Conservation (phyloP, 2,329 filamentous ascomycete species). For the Nakataea oryzae region DNA sequence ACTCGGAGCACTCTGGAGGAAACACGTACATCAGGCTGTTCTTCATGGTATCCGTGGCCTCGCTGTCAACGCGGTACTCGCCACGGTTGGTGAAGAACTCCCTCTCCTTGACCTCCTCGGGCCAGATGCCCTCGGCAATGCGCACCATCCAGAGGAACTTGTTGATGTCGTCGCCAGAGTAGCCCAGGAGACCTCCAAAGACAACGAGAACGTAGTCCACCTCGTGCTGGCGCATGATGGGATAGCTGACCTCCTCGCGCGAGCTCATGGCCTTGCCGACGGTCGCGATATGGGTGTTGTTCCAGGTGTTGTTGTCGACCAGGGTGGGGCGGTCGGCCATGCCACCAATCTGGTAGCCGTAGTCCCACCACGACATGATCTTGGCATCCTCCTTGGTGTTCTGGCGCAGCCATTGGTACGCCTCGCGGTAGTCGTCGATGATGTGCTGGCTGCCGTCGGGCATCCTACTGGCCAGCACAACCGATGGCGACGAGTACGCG, state of each 20-base stretch:
- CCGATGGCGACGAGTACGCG: constrained; percentile 95
- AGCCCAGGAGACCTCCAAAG: constrained; percentile 89
- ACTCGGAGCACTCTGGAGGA: neutral
- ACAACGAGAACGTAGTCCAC: constrained; percentile 98
- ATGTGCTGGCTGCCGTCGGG: constrained; percentile 96
- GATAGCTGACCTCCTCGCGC: constrained; percentile 93
- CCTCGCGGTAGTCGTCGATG: constrained; percentile 98
- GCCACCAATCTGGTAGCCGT: constrained; percentile 98
- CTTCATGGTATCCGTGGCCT: constrained; percentile 93
- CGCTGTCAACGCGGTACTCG: constrained; percentile 90
- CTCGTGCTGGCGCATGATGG: constrained; percentile 96
- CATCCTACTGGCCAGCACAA: constrained; percentile 84
- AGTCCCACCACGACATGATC: constrained; percentile 99
- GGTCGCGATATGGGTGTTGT: constrained; percentile 98
- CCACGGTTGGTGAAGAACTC: constrained; percentile 90
- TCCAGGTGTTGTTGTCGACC: constrained; percentile 99
- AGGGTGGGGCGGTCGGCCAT: constrained; percentile 97
- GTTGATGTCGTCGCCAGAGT: constrained; percentile 98
- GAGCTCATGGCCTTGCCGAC: constrained; percentile 99
- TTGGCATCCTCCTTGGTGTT: constrained; percentile 93
- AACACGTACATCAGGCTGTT: constrained; percentile 90
- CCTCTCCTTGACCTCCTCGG: constrained; percentile 95
- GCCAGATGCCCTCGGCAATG: constrained; percentile 98
- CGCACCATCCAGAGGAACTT: constrained; percentile 99
- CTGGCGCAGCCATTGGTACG: constrained; percentile 98